A percentile compares a stretch with the other conserved stretches of the same genome.
These are phyloP conservation scores for Cornus suecica DNA, from an alignment of 148 eudicot genomes.

Conservation along the genomic window DNA sequence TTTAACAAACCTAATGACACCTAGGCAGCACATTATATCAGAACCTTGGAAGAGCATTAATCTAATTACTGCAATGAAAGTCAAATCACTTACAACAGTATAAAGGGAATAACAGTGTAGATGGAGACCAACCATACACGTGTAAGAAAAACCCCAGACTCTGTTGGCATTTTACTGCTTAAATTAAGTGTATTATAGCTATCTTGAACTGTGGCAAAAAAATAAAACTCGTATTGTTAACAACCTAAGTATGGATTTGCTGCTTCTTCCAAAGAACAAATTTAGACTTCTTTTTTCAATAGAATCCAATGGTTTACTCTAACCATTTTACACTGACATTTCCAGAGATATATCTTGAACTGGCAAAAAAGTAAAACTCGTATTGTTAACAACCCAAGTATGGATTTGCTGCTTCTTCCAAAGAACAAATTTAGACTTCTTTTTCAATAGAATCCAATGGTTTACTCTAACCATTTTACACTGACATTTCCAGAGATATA, in stretches of 20 bases:
- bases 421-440: not conserved
- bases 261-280: not conserved
- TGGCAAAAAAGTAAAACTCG: not conserved
- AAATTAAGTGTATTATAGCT: not conserved
- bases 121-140: not conserved
- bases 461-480: no score
- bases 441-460: no score
- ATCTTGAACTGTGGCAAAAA: not conserved
- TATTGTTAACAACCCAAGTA: not conserved
- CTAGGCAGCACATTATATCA: not conserved
- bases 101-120: not conserved
- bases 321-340: no score
- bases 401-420: not conserved
- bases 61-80: not conserved
- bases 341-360: no score
- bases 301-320: no score
- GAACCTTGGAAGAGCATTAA: not conserved
- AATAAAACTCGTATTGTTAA: not conserved
- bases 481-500: no score
- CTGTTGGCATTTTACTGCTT: not conserved
- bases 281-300: no score
- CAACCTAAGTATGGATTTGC: not conserved
- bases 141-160: not conserved
- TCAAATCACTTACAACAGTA: not conserved
- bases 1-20: not conserved